These are phyloP conservation scores for Singerocomus inundabilis DNA, from an alignment of 1,284 basidiomycete species.

Conservation along the genomic window DNA sequence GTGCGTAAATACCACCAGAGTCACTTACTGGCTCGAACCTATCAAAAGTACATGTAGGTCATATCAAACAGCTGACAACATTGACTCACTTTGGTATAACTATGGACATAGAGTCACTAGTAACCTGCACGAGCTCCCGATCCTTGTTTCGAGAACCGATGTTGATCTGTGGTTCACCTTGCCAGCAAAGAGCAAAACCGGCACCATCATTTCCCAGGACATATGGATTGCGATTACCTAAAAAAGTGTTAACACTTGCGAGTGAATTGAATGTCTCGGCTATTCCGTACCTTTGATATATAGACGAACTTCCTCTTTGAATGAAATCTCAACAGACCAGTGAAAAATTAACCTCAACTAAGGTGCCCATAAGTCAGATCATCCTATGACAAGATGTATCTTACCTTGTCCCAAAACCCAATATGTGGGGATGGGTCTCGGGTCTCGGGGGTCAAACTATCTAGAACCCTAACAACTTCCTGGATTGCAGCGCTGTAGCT, in stretches of 20 bases:
- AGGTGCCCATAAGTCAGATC: constrained; percentile 2
- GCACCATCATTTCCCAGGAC: constrained; percentile 73
- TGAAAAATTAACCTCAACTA: constrained; percentile 85
- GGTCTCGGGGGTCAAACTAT: constrained; percentile 78
- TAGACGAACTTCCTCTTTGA: constrained; percentile 74
- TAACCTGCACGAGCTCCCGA: constrained; percentile 81
- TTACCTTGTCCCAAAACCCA: constrained; percentile 93
- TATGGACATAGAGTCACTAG: constrained; percentile 77
- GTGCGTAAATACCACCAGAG: constrained; percentile 15
- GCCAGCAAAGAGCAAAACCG: constrained; percentile 89
- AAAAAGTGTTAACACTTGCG: constrained; percentile 17
- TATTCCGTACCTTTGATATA: constrained; percentile 75
- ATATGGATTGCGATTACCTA: constrained; percentile 87
- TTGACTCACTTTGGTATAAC: constrained; percentile 74
- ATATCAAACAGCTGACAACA: background rate
- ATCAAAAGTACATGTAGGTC: constrained; percentile 1
- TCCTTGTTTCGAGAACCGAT: constrained; percentile 77
- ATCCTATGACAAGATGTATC: background rate
- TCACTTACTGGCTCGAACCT: constrained; percentile 24
- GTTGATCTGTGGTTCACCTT: constrained; percentile 70
- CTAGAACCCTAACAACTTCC: constrained; percentile 84
- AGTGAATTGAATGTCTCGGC: background rate
- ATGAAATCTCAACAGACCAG: constrained; percentile 75
- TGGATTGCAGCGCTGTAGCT: constrained; percentile 87
- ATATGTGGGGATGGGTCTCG: constrained; percentile 85